Base-by-base conservation (phyloP, 2,329 filamentous ascomycete genomes). In the Calonectria pauciramosa region DNA sequence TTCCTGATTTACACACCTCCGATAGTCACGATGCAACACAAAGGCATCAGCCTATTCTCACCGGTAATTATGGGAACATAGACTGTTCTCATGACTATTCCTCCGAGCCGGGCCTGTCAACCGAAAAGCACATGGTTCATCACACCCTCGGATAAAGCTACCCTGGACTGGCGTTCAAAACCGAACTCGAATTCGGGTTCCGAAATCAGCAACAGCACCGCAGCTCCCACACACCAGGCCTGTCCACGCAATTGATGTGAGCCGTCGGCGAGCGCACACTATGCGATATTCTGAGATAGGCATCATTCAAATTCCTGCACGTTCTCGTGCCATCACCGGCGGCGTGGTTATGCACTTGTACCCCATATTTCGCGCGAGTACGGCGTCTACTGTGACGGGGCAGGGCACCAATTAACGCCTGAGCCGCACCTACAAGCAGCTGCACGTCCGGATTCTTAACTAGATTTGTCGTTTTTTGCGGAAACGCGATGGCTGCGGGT, bases 391-490 rank as follows among this genome's bases (percentile, higher is more conserved):
- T 63, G 56, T 41, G 56, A 63, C 56, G 56, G 36, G 26, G 36
- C 16, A 63, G 56, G 56, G 56, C 56, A 63, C 56, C 56, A 63
- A 63, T 63, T 63, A 63, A 70, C 54, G 56, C 30, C 36, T n/a
- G 70, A 68, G 70, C 56, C 66, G 52, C 63, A 63, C 66, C 67
- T 65, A 32, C 32, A 72, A 47, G 38, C 34, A 67, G 36, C 51
- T 26, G 51, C 44, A 30, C 51, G 64, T 47, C 68, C 71, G 71
- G 68, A 51, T 71, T 34, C 59, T 71, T 67, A 23, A 66, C 71
- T 71, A 54, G 47, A 71, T 74, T 67, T 54, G 71, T 65, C 69
- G 71, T 47, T 41, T 52, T 71, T 71, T 69, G 69, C 75, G 71
- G 76, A 38, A 63, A 63, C 63, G 59, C 64, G 63, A 72, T 60